These are phyloP conservation scores for Tulasnella sp. DNA, from an alignment of 768 basidiomycete genomes.

Conservation along the genomic window DNA sequence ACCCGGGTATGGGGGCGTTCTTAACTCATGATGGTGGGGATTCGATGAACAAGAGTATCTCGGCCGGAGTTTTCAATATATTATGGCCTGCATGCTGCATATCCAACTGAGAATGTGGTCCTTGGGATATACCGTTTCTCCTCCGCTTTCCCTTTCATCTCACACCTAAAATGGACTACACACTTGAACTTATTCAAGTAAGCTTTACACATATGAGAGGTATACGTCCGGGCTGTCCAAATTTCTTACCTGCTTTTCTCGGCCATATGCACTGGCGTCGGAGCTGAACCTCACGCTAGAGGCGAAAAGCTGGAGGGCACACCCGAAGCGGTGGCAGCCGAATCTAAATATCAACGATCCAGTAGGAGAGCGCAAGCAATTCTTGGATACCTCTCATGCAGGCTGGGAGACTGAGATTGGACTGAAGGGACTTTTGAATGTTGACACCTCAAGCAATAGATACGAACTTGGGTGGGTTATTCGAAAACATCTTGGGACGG, in stretches of 20 bases:
- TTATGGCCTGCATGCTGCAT: conserved; percentile 11
- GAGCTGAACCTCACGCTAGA: background rate
- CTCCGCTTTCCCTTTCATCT: background rate
- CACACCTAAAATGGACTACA: background rate
- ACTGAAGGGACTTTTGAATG: background rate
- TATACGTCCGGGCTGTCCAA: too few relatives aligned
- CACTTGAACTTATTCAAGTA: conserved; percentile 8
- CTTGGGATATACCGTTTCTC: background rate
- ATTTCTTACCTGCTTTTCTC: background rate
- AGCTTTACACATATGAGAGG: too few relatives aligned
- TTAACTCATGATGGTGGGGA: background rate
- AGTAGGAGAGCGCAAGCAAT: background rate
- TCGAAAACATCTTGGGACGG: too few relatives aligned
- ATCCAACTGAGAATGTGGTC: background rate
- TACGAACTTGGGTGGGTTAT: too few relatives aligned
- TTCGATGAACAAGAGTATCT: conserved; percentile 3
- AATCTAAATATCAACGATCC: background rate
- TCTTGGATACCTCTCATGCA: background rate
- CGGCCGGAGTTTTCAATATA: background rate
- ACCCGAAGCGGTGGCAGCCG: background rate
- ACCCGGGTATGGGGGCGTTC: background rate
- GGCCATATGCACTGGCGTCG: background rate
- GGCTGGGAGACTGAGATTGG: background rate
- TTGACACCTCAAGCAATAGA: too few relatives aligned
- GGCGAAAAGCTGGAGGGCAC: conserved; percentile 1